A percentile compares a stretch with the other conserved stretches of the same genome.
phyloP scores from a whole-genome alignment of 139 green algal species.

The Chlorella sorokiniana region DNA sequence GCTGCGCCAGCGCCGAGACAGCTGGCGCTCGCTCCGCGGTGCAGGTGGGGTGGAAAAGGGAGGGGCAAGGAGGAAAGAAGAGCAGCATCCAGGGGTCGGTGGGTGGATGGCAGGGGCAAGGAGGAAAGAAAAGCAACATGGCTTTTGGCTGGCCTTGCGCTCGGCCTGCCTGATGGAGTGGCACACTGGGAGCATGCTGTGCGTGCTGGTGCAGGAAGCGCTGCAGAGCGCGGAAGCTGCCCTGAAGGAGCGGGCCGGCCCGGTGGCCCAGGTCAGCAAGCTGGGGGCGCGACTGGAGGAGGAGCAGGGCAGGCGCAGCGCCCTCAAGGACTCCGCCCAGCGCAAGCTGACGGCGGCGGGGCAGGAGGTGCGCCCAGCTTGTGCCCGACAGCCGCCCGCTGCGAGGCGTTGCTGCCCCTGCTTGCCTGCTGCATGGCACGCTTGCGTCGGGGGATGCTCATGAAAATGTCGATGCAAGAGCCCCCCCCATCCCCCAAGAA shows the following conservation, averaged over 20 bases:
- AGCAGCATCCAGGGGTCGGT: no score
- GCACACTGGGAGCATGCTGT: background rate
- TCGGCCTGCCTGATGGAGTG: no score
- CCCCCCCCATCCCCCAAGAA: background rate
- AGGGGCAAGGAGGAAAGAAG: background rate
- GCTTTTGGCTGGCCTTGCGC: no score
- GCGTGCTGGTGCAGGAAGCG: constrained; percentile 4
- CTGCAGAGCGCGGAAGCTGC: constrained; percentile 10
- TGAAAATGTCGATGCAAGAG: no score
- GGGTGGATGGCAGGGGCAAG: no score
- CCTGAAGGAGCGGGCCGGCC: constrained; percentile 1
- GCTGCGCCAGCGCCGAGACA: constrained; percentile 1
- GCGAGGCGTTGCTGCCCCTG: no score
- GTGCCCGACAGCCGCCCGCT: no score
- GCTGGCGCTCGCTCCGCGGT: constrained; percentile 9
- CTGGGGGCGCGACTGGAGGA: constrained; percentile 23
- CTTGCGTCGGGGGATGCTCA: no score
- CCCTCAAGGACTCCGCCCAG: constrained; percentile 17
- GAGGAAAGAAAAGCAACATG: no score
- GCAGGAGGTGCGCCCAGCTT: constrained; percentile 33
- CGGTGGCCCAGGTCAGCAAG: background rate
- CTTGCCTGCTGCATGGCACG: no score
- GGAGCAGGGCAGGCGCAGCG: background rate
- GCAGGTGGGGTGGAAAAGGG: constrained; percentile 5
- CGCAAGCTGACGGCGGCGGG: constrained; percentile 21